phyloP scores from a whole-genome alignment of 306 rosid genomes.

The Inga oerstediana region DNA sequence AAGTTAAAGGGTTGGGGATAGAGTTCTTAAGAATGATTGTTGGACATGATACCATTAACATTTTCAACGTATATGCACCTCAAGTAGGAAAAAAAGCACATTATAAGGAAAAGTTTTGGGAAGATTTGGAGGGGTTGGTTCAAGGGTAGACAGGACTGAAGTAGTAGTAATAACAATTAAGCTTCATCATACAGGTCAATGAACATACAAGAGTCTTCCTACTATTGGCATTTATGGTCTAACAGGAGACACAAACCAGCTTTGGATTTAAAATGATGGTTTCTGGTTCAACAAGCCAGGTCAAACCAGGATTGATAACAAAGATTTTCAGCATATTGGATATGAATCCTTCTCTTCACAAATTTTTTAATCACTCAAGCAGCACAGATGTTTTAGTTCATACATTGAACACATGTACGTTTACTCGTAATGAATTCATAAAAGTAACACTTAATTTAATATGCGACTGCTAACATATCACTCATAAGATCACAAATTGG shows the following conservation, averaged over 20 bases:
- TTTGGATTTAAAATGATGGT: not conserved
- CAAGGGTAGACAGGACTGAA: not conserved
- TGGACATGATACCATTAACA: no score
- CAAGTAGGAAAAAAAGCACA: no score
- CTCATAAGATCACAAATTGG: slow-evolving; percentile 26
- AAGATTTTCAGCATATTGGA: not conserved
- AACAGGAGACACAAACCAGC: not conserved
- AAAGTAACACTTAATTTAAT: not conserved
- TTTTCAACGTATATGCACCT: no score
- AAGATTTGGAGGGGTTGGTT: no score
- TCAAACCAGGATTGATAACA: not conserved
- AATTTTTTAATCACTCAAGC: not conserved
- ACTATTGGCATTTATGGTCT: not conserved
- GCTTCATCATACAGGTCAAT: not conserved
- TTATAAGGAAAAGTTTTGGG: no score
- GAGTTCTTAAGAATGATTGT: no score
- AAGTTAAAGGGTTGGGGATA: not conserved
- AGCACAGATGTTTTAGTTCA: not conserved
- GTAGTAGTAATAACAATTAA: not conserved
- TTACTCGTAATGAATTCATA: not conserved
- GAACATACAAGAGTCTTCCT: not conserved
- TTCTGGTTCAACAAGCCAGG: not conserved
- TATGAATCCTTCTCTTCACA: not conserved
- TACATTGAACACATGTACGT: not conserved
- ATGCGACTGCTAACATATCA: slow-evolving; percentile 10